Evolutionary conservation across 2,329 filamentous ascomycete species (phyloP).

Genomic region (Verticillium dahliae): DNA sequence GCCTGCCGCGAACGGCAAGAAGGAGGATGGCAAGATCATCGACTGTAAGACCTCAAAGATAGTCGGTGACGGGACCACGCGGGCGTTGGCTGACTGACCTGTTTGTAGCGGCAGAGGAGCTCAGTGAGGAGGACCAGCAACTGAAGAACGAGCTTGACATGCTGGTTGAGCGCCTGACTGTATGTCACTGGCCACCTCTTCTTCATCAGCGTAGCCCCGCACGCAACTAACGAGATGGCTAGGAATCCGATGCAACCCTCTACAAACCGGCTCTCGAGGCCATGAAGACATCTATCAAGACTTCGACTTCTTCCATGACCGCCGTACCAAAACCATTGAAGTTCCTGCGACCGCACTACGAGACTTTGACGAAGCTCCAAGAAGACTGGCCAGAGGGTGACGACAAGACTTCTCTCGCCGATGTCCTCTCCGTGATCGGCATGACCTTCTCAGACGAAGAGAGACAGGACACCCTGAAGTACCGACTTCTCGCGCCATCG

Average conservation of each 20-base stretch:
- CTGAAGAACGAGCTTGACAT: slow-evolving; percentile 97
- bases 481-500: slow-evolving; percentile 80
- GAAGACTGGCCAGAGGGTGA: slow-evolving; percentile 80
- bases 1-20: slow-evolving; percentile 64
- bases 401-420: slow-evolving; percentile 84
- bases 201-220: neutral
- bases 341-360: slow-evolving; percentile 95
- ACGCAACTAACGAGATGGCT: slow-evolving; percentile 12
- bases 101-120: slow-evolving; percentile 61
- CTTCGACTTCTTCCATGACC: slow-evolving; percentile 98
- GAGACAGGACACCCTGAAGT: slow-evolving; percentile 92
- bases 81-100: slow-evolving; percentile 24
- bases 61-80: neutral
- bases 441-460: slow-evolving; percentile 99
- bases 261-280: slow-evolving; percentile 91
- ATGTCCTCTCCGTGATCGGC: slow-evolving; percentile 92
- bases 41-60: slow-evolving; percentile 24
- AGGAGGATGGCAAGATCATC: slow-evolving; percentile 59
- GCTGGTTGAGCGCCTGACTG: slow-evolving; percentile 91
- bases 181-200: slow-evolving; percentile 32
- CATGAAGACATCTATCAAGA: slow-evolving; percentile 98
- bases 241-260: slow-evolving; percentile 82
- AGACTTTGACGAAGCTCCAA: slow-evolving; percentile 79
- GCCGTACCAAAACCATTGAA: slow-evolving; percentile 97
- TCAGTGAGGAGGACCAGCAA: slow-evolving; percentile 97